These are phyloP conservation scores for Neofusicoccum cordaticola DNA, from an alignment of 2,329 filamentous ascomycete genomes.

Conservation along the genomic window DNA sequence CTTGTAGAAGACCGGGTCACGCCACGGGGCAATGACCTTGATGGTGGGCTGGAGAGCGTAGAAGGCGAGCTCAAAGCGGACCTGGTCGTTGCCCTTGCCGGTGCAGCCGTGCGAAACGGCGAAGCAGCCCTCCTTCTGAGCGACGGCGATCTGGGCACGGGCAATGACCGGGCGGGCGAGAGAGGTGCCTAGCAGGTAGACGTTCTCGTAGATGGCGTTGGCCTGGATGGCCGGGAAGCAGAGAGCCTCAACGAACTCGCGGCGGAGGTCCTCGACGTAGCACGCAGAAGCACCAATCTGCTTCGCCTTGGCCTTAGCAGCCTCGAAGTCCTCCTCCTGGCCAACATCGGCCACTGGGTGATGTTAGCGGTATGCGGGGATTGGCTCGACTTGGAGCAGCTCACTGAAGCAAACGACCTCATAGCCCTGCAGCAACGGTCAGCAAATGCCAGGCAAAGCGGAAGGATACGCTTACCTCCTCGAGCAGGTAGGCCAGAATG, in stretches of 20 bases:
- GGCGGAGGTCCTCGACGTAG: conserved; percentile 62
- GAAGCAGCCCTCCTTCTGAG: conserved; percentile 59
- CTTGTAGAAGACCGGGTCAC: conserved; percentile 67
- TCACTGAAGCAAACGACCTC: conserved; percentile 63
- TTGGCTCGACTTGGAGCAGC: conserved; percentile 48
- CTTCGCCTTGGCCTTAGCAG: conserved; percentile 69
- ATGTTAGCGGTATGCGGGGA: conserved; percentile 1
- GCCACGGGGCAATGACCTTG: conserved; percentile 74
- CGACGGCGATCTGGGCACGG: conserved; percentile 62
- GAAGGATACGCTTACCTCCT: not conserved
- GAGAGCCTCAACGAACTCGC: conserved; percentile 76
- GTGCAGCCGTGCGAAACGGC: conserved; percentile 49
- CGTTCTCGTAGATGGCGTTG: conserved; percentile 59
- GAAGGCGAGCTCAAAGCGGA: conserved; percentile 64
- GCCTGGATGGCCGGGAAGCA: conserved; percentile 78
- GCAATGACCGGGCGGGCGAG: conserved; percentile 70
- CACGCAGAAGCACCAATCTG: conserved; percentile 67
- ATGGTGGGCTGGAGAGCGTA: conserved; percentile 62
- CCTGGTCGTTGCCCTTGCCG: conserved; percentile 59
- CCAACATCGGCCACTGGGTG: conserved; percentile 48
- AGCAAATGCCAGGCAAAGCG: conserved; percentile 27
- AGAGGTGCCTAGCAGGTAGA: conserved; percentile 59
- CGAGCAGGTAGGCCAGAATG: conserved; percentile 47
- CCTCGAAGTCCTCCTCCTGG: conserved; percentile 68
- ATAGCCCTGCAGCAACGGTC: conserved; percentile 52